phyloP scores from a whole-genome alignment of 331 rosid genomes.

The Pyrus hybrid region DNA sequence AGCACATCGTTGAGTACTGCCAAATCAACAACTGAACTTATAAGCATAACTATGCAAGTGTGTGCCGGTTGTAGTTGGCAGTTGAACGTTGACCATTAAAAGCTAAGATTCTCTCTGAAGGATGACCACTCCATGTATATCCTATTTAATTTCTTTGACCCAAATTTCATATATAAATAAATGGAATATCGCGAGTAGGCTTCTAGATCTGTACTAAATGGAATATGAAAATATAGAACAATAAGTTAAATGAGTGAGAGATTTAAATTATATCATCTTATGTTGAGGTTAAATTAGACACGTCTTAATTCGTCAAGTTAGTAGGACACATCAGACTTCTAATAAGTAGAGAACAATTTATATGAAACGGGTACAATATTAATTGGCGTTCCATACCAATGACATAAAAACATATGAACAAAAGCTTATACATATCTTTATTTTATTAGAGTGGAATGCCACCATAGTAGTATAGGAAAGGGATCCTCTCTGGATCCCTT shows the following conservation, averaged over 20 bases:
- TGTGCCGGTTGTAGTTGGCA: neutral
- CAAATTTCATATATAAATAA: too few relatives aligned
- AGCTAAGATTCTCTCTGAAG: neutral
- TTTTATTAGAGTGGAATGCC: too few relatives aligned
- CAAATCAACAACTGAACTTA: neutral
- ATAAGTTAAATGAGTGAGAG: neutral
- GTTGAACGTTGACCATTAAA: neutral
- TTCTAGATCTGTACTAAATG: too few relatives aligned
- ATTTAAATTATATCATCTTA: too few relatives aligned
- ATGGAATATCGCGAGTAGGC: neutral
- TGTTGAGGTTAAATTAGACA: too few relatives aligned
- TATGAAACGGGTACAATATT: fast-evolving
- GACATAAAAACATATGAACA: too few relatives aligned
- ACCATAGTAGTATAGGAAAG: too few relatives aligned
- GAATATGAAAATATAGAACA: too few relatives aligned
- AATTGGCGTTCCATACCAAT: too few relatives aligned
- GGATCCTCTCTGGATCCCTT: too few relatives aligned
- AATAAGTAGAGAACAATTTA: too few relatives aligned
- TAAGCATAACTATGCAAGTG: neutral
- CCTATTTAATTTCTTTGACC: neutral
- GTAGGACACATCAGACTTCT: neutral
- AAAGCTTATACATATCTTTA: too few relatives aligned
- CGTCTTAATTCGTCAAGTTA: neutral
- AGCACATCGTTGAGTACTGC: neutral
- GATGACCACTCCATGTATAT: neutral